Evolutionary conservation across 192 early-diverging fungal genomes (phyloP).

Genomic region (Linnemannia zychae): DNA sequence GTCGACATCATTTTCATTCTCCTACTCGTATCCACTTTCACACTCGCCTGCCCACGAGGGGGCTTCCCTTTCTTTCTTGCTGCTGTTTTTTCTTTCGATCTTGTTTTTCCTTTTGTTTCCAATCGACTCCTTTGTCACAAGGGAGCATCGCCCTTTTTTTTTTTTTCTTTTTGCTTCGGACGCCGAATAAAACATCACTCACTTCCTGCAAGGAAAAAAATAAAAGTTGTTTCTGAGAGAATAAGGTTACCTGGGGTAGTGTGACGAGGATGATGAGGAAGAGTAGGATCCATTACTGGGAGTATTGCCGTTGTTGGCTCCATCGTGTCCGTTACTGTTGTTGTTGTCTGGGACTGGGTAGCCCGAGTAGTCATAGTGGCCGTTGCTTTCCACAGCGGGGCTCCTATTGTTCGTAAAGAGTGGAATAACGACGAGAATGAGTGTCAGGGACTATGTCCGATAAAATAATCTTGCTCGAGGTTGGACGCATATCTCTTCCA

Average conservation of each 20-base stretch:
- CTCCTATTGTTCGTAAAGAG: conserved; percentile 1
- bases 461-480: not conserved
- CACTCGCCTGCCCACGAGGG: not conserved
- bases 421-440: not conserved
- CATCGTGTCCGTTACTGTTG: conserved; percentile 4
- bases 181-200: not conserved
- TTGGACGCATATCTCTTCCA: not conserved
- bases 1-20: not conserved
- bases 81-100: conserved; percentile 7
- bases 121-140: not conserved
- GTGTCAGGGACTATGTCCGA: not conserved
- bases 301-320: conserved; percentile 11
- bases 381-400: conserved; percentile 21
- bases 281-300: conserved; percentile 44
- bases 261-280: conserved; percentile 33
- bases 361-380: conserved; percentile 11
- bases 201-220: not conserved
- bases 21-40: not conserved
- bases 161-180: not conserved
- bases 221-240: not conserved
- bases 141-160: not conserved
- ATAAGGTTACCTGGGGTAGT: conserved; percentile 36
- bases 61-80: not conserved
- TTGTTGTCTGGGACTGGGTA: conserved; percentile 20
- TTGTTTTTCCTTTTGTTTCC: not conserved